phyloP scores from a whole-genome alignment of 140 eudicot genomes.

The Bidens hawaiensis region DNA sequence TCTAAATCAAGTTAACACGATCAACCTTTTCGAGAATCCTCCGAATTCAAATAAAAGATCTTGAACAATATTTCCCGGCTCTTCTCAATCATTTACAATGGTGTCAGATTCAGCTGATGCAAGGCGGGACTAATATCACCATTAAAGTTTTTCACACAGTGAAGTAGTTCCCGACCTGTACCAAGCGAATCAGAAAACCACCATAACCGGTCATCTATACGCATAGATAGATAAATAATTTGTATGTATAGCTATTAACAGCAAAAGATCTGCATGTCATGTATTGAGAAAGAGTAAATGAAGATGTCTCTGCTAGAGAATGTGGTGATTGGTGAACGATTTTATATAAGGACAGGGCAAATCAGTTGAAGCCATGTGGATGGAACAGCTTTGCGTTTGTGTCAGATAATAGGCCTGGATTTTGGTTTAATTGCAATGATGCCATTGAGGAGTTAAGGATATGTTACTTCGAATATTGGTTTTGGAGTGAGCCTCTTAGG shows the following conservation, averaged over 20 bases:
- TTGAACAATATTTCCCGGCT: neutral
- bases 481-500: too few species aligned
- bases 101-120: constrained; percentile 83
- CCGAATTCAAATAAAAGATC: constrained; percentile 4
- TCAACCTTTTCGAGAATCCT: constrained; percentile 4
- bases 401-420: constrained; percentile 1
- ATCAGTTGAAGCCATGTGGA: neutral
- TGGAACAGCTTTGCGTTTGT: neutral
- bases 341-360: neutral
- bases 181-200: constrained; percentile 86
- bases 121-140: constrained; percentile 56
- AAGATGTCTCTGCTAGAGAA: too few species aligned
- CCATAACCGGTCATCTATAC: constrained; percentile 28
- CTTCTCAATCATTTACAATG: constrained; percentile 27
- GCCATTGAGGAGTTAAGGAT: neutral
- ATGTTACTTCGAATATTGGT: too few species aligned
- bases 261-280: constrained; percentile 19
- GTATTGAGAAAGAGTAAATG: too few species aligned
- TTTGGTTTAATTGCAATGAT: neutral
- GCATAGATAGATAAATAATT: neutral
- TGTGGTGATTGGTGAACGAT: too few species aligned
- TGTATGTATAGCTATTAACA: neutral
- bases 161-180: constrained; percentile 85
- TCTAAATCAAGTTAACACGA: neutral
- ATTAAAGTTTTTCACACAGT: constrained; percentile 8